Percentiles rank a stretch among this genome's conserved stretches.
Conservation (phyloP, 2,329 filamentous ascomycete species). For the Ophiosphaerella korrae region DNA sequence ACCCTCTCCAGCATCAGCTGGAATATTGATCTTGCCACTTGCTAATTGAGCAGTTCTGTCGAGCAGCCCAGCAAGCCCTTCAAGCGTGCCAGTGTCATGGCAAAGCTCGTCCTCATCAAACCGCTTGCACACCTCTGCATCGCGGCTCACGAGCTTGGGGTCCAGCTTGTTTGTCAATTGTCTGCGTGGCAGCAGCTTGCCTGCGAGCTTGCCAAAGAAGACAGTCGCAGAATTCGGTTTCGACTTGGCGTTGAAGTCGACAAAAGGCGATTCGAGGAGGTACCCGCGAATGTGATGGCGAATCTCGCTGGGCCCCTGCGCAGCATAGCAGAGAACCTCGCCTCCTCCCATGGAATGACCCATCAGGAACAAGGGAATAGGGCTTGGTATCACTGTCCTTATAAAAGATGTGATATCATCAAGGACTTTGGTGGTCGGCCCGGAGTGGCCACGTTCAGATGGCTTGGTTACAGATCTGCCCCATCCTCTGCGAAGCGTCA, state of each 20-base stretch:
- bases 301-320: conserved; percentile 55
- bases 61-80: conserved; percentile 76
- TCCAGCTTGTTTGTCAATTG: conserved; percentile 72
- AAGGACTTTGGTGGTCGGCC: conserved; percentile 73
- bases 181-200: conserved; percentile 67
- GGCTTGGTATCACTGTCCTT: conserved; percentile 59
- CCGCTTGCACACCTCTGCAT: conserved; percentile 65
- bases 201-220: conserved; percentile 68
- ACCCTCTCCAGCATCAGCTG: conserved; percentile 52
- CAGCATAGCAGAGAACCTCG: conserved; percentile 68
- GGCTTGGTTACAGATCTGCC: conserved; percentile 70
- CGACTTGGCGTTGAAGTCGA: conserved; percentile 70
- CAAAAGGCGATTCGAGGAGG: conserved; percentile 77
- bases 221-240: conserved; percentile 69
- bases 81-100: conserved; percentile 85
- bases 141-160: conserved; percentile 67
- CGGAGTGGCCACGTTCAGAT: conserved; percentile 72
- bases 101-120: conserved; percentile 71
- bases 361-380: conserved; percentile 76
- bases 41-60: conserved; percentile 71
- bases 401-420: conserved; percentile 81
- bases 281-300: conserved; percentile 70
- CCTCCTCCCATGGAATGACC: conserved; percentile 93
- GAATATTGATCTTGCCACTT: conserved; percentile 57
- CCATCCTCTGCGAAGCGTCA: conserved; percentile 68